Conservation (phyloP, 2,329 filamentous ascomycete species). For the Davidsoniella virescens region DNA sequence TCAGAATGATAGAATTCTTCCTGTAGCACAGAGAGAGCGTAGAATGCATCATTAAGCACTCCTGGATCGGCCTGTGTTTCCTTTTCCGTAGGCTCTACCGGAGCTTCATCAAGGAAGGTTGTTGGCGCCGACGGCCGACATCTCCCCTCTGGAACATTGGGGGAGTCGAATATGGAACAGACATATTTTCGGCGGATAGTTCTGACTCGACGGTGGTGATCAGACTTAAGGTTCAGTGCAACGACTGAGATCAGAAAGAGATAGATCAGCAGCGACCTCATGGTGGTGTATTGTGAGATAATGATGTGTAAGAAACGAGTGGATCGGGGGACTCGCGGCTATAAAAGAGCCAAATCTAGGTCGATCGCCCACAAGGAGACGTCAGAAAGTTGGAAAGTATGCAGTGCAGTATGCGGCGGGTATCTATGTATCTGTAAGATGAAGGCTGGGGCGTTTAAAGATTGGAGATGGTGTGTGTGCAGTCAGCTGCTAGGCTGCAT, state of each 20-base stretch:
- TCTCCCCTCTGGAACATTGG: slow-evolving; percentile 8
- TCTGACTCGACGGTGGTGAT: slow-evolving; percentile 1
- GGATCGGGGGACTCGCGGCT: too few species aligned
- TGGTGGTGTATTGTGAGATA: background rate
- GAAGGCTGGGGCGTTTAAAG: too few species aligned
- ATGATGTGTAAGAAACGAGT: too few species aligned
- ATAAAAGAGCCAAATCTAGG: too few species aligned
- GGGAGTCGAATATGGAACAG: slow-evolving; percentile 14
- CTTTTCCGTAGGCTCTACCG: background rate
- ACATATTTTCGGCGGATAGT: slow-evolving; percentile 6
- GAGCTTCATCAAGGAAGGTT: slow-evolving; percentile 11
- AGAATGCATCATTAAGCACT: slow-evolving; percentile 34
- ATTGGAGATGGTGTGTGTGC: too few species aligned
- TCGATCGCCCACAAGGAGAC: too few species aligned
- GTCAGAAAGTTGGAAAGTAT: too few species aligned
- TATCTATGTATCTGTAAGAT: too few species aligned
- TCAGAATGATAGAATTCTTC: slow-evolving; percentile 59
- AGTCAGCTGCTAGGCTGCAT: too few species aligned
- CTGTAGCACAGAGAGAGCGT: slow-evolving; percentile 62
- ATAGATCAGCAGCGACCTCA: slow-evolving; percentile 8
- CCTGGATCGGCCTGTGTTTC: slow-evolving; percentile 13
- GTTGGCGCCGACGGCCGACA: slow-evolving; percentile 8
- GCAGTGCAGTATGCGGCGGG: too few species aligned
- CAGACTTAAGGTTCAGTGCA: slow-evolving; percentile 6
- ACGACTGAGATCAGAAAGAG: slow-evolving; percentile 8